Evolutionary conservation across 2,329 filamentous ascomycete genomes (phyloP), one percentile per base, ranked within the genome.

Genomic region (Tolypocladium endophyticum): DNA sequence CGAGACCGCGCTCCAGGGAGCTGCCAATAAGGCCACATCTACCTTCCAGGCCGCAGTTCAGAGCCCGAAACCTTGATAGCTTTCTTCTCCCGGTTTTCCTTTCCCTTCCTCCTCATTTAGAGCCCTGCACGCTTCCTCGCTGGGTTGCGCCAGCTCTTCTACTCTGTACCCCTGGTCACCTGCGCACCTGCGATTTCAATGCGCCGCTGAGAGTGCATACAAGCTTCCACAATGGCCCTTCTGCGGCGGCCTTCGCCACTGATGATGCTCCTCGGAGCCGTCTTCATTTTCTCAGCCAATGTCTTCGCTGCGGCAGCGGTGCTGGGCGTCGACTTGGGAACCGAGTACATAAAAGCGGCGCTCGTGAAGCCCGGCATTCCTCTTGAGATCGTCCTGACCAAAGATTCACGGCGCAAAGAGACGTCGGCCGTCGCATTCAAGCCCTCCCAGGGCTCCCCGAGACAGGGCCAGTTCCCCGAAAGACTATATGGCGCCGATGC

Each of bases 401-500:
- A 97, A 73, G 94, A 99, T 77, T 97, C 94, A 36, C 90, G 96
- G 74, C 88, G 94, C 70, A 99, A 99, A 80, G 94, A 99, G 74
- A 84, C 84, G 30, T 90, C 92, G 2, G 92, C 92, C 50, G 86
- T 99, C 66, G 89, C 91, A 52, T 97, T 99, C 79, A 97, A 99
- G 77, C 91, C 92, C 43, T 81, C 85, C n/a, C 83, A 83, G 67
- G 78, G 82, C 68, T 83, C 82, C 59, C 79, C 84, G 61, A 82
- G 83, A 68, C 79, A 79, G 65, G 87, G 84, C 58, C 76, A 79
- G 23, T 97, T 88, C 72, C 94, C 94, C 45, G 94, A 99, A 76
- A 83, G 94, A 68, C 83, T 88, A 61, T 99, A 97, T 71, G 94
- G 94, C 71, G 89, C 89, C 64, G 92, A 97, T 77, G 93, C 94